Evolutionary conservation across 2,329 filamentous ascomycete species (phyloP), one percentile per base, ranked within the genome.

Genomic region (Ascochyta koolunga): DNA sequence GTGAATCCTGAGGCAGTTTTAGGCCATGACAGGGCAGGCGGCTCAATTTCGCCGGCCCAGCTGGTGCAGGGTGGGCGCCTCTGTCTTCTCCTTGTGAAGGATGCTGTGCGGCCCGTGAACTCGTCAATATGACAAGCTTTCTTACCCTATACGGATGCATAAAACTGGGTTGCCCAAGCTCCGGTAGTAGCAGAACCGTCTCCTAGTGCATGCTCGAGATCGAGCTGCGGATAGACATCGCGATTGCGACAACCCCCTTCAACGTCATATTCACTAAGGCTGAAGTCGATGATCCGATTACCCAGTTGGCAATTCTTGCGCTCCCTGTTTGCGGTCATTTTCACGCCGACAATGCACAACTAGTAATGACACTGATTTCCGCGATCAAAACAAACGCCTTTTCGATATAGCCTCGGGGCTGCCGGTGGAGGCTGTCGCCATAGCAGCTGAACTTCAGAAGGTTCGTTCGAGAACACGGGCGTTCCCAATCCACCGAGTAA

Each of bases 221-320:
- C 69, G 67, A 66, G 50, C 54, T 62, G 58, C 60, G 55, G 56
- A 64, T 57, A 56, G 59, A 48, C 57, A 70, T 72, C 67, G 54
- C 63, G 60, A 71, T 71, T 59, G 50, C 60, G 54, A 62, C 45
- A 57, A 54, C 33, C 42, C 47, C 50, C 43, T 39, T 49, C 48
- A 60, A 72, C 71, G 71, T 74, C 71, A 74, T 72, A 60, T 54
- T 31, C 63, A 61, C 64, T 55, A 63, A 62, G 54, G 43, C 57
- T 65, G 56, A 57, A 41, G 55, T 45, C 56, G 54, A 46, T 46
- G 49, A 41, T 41, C 51, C 35, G 40, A 56, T 60, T 66, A 60
- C 66, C 69, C 61, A 60, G 65, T 65, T 54, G 49, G 41, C 60
- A 60, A 55, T 51, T 40, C 32, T 39, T 50, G 32, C 47, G 37